Evolutionary conservation across 192 early-diverging fungal species (phyloP).

Genomic region (Linnemannia hyalina): DNA sequence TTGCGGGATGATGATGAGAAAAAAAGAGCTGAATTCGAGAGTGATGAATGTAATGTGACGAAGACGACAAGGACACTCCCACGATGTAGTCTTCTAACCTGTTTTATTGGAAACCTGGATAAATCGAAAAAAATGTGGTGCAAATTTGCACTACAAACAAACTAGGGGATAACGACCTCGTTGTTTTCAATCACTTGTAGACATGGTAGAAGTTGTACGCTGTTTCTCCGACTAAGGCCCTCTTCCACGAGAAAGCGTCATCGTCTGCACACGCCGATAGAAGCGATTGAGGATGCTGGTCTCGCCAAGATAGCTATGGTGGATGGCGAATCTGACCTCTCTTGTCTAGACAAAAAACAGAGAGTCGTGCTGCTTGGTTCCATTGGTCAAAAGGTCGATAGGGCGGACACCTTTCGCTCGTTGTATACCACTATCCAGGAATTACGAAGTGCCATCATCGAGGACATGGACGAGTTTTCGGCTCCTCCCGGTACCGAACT

Average conservation of each 20-base stretch:
- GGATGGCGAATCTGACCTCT: conserved; percentile 2
- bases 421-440: background rate
- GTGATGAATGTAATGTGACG: no score
- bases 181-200: conserved; percentile 1
- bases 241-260: conserved; percentile 12
- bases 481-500: no score
- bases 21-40: no score
- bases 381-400: no score
- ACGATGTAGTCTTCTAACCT: no score
- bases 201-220: background rate
- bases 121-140: no score
- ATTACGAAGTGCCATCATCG: background rate
- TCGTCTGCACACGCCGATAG: background rate
- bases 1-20: no score
- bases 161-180: no score
- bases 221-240: conserved; percentile 1
- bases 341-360: conserved; percentile 31
- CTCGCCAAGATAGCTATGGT: conserved; percentile 22
- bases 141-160: no score
- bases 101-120: no score
- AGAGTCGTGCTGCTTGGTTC: conserved; percentile 20
- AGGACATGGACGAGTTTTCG: conserved; percentile 20
- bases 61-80: no score
- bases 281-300: conserved; percentile 11
- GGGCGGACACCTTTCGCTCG: no score